Evolutionary conservation across 2,329 filamentous ascomycete species (phyloP).

Genomic region (Penicillium sclerotigenum): DNA sequence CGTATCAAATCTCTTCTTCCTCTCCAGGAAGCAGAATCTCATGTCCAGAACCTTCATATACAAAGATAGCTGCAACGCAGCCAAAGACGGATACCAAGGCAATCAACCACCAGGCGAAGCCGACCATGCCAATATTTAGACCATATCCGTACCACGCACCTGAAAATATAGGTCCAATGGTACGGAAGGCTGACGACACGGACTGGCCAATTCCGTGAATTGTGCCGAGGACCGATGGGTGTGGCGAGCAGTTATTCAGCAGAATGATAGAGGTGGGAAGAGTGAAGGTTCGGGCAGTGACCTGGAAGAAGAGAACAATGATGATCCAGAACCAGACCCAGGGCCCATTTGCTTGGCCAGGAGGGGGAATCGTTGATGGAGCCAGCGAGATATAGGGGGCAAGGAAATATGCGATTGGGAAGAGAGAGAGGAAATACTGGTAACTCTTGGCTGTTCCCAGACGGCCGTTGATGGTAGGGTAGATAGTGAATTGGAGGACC

Average conservation of each 20-base stretch:
- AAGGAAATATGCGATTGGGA: slow-evolving; percentile 69
- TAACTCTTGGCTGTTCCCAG: slow-evolving; percentile 68
- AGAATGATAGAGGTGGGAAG: slow-evolving; percentile 59
- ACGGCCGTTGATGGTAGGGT: slow-evolving; percentile 63
- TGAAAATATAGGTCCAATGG: slow-evolving; percentile 55
- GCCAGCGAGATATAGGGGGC: slow-evolving; percentile 69
- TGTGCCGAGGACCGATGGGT: slow-evolving; percentile 58
- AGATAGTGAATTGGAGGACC: slow-evolving; percentile 65
- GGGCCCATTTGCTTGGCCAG: slow-evolving; percentile 38
- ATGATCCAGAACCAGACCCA: slow-evolving; percentile 65
- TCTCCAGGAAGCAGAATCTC: slow-evolving; percentile 48
- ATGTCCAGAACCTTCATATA: slow-evolving; percentile 64
- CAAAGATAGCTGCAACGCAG: slow-evolving; percentile 57
- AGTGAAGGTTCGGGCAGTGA: slow-evolving; percentile 68
- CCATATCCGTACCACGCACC: slow-evolving; percentile 56
- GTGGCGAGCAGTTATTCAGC: slow-evolving; percentile 59
- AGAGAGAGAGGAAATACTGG: slow-evolving; percentile 64
- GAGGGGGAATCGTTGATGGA: slow-evolving; percentile 51
- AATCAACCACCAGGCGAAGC: slow-evolving; percentile 57
- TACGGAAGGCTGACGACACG: slow-evolving; percentile 54
- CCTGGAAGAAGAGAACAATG: slow-evolving; percentile 64
- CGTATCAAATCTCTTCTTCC: slow-evolving; percentile 32
- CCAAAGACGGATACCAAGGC: slow-evolving; percentile 55
- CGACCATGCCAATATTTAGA: slow-evolving; percentile 54
- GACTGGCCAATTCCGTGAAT: slow-evolving; percentile 59